Evolutionary conservation across 345 rosid species (phyloP), one percentile per base, ranked within the genome.

Genomic region (Dipteronia dyeriana): DNA sequence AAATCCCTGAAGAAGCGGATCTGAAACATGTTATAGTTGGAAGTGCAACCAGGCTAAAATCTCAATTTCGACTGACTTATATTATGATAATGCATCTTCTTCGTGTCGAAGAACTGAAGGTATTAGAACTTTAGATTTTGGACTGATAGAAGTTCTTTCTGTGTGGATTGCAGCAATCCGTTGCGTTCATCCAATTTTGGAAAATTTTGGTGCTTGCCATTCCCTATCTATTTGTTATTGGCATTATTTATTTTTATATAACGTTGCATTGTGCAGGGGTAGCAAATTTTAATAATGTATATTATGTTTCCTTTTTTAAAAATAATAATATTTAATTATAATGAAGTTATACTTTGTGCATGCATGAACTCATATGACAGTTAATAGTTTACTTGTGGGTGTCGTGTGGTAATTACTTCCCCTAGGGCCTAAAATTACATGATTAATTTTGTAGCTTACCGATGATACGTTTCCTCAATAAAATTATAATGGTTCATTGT

Each of bases 21-120:
- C 86, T 95, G 81, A 83, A 78, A 79, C 75, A 66, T 80, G 75
- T 88, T 75, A 90, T 95, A 63, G 89, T 90, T 79, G 99, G 97
- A 85, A 86, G 84, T 81, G 96, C 97, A 70, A 95, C 98, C 75
- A 89, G 80, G 87, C 87, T 95, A 76, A 87, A 88, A 82, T 95
- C 98, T 78, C 98, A 95, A 86, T 95, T 95, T 84, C 97, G 99
- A 60, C 84, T 95, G 79, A 95, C 99, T 69, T 95, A 93, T 76
- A 93, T 93, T 74, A 95, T 95, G 99, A 95, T 95, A 80, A 82
- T 95, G 81, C 98, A 92, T 87, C 99, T 95, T 76, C 92, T 95
- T 75, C 99, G 98, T 63, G 99, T 95, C 71, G 99, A 95, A 87
- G 99, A 95, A 84, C 71, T 95, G 87, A 95, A 95, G 98, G 99